Evolutionary conservation across 129 eudicot genomes (phyloP).

Genomic region (Ambrosia artemisiifolia): DNA sequence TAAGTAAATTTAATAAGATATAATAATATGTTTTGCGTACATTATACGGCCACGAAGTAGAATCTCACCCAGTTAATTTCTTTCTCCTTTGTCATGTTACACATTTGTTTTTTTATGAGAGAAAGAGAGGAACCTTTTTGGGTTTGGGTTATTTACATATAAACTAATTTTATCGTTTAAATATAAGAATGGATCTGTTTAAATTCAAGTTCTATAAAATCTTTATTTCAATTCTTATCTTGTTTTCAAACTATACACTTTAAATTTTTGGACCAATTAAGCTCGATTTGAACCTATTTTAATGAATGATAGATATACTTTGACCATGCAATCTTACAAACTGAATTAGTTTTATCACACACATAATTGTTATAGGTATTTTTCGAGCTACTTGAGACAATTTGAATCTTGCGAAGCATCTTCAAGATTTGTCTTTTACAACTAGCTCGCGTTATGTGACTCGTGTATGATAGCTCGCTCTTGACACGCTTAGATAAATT

Average conservation of each 20-base stretch:
- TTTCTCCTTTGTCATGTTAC: not conserved
- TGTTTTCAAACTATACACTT: not conserved
- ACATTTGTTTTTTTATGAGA: not conserved
- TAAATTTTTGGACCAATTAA: not conserved
- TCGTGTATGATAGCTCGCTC: too few relatives aligned
- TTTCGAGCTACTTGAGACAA: too few relatives aligned
- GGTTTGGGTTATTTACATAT: not conserved
- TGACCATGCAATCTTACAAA: not conserved
- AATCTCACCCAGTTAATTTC: slow-evolving; percentile 2
- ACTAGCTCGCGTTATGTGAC: too few relatives aligned
- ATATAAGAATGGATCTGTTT: too few relatives aligned
- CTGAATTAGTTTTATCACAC: not conserved
- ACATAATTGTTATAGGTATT: too few relatives aligned
- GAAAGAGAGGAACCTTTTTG: not conserved
- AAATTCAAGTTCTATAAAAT: not conserved
- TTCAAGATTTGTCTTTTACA: too few relatives aligned
- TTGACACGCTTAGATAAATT: too few relatives aligned
- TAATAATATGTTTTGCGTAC: slow-evolving; percentile 13
- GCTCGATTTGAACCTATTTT: not conserved
- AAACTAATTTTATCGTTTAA: not conserved
- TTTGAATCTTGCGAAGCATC: too few relatives aligned
- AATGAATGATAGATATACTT: not conserved
- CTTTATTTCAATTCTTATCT: not conserved
- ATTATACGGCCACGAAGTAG: not conserved
- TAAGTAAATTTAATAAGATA: too few relatives aligned